Base-by-base conservation (phyloP, 225 moss, liverwort and hornwort genomes). In the Antitrichia curtipendula region DNA sequence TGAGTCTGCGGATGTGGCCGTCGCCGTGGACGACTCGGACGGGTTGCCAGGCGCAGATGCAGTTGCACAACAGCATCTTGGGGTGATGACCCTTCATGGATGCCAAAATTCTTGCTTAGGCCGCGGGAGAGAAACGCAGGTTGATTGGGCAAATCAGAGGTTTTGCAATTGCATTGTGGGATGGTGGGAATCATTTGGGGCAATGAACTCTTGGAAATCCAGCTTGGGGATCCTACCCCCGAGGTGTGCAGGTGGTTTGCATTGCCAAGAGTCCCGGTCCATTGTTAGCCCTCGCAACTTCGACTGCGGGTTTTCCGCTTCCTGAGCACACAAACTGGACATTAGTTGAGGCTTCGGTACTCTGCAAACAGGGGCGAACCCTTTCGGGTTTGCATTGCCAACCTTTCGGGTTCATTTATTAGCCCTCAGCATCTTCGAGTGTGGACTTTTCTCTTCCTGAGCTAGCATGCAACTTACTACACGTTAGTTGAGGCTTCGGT, bases 1-100 rank as follows among this genome's bases (percentile, higher is more conserved):
- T 41, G 17, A 95, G 53, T 24, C 91, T 87, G 78, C 95, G 88
- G 25, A 98, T 91, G 63, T 95, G 96, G 21, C 96, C 97, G 40
- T 96, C 97, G 9, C 95, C 94, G 43, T 96, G 93, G 20, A 98
- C 93, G 15, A 98, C 93, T 85, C 91, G 90, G 60, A 96, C 96
- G 1, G 95, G 92, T 73, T 96, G 92, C 81, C 94, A 94, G 36
- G 92, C 59, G 66, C 91, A 94, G 22, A 92, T 90, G 76, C 91
- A 92, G 54, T 90, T 88, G 87, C 91, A 94, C 29, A 84, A 80
- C 86, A 91, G 29, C 86, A 89, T 91, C 78, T 77, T 82, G 20
- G 38, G 10, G 77, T 82, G 82, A 20, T 43, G 53, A 4, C 71
- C 80, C 90, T 88, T 88, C 90, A 90, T 90, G 29, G 40, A 27